Conservation (phyloP, 257 asterid species). For the Echites panduratus region DNA sequence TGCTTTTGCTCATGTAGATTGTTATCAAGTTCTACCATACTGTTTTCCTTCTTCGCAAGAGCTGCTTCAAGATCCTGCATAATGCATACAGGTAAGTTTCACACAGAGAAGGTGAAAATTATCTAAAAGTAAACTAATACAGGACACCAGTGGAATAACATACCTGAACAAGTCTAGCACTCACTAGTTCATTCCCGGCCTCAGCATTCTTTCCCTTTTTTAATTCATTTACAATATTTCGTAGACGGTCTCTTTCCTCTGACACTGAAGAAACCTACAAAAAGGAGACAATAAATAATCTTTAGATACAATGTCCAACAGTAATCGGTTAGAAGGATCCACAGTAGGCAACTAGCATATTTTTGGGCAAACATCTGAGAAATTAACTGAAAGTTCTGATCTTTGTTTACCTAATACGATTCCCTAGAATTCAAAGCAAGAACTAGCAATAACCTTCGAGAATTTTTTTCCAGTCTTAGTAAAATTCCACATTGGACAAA, state of each 20-base stretch:
- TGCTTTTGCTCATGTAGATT: conserved; percentile 55
- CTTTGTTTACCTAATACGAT: not conserved
- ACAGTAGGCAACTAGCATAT: not conserved
- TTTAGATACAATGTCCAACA: conserved; percentile 17
- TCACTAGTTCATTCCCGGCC: conserved; percentile 45
- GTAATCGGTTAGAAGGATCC: not conserved
- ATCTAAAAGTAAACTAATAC: conserved; percentile 9
- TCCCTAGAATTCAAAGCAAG: not conserved
- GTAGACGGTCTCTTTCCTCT: conserved; percentile 67
- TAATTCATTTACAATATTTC: conserved; percentile 39
- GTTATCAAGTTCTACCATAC: conserved; percentile 61
- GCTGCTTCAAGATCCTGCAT: conserved; percentile 80
- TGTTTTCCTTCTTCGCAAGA: conserved; percentile 65
- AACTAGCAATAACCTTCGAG: not conserved
- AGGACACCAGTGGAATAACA: conserved; percentile 11
- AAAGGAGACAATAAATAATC: conserved; percentile 17
- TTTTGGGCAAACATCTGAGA: not conserved
- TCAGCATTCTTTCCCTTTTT: conserved; percentile 44
- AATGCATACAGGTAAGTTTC: not conserved
- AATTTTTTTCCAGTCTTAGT: conserved; percentile 6
- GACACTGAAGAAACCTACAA: conserved; percentile 59
- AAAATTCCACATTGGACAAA: not conserved
- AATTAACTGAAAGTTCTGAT: not conserved
- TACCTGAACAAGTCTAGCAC: conserved; percentile 57
- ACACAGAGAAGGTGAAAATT: conserved; percentile 2